These are phyloP conservation scores for Elymus sibiricus DNA, from an alignment of 176 grass and related monocot genomes.

Conservation along the genomic window DNA sequence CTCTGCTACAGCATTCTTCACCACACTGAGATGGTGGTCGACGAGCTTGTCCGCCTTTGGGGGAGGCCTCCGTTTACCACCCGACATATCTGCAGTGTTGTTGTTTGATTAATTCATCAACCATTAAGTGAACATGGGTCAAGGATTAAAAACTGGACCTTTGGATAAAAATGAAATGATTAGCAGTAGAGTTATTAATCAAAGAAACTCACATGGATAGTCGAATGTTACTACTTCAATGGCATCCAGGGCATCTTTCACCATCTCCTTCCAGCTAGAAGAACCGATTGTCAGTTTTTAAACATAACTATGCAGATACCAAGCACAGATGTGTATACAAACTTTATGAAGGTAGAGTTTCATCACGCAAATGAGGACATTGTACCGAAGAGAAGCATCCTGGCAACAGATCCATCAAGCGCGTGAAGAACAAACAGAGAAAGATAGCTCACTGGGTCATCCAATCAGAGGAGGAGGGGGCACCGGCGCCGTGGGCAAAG, in stretches of 20 bases:
- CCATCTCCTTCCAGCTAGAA: constrained; percentile 81
- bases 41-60: constrained; percentile 92
- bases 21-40: constrained; percentile 64
- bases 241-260: constrained; percentile 55
- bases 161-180: background rate
- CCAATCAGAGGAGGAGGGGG: constrained; percentile 83
- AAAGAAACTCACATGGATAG: constrained; percentile 76
- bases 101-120: background rate
- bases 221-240: constrained; percentile 79
- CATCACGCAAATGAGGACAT: background rate
- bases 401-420: background rate
- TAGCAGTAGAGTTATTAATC: background rate
- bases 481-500: constrained; percentile 76
- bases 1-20: constrained; percentile 54
- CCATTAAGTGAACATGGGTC: background rate
- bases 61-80: constrained; percentile 70
- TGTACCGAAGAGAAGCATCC: background rate
- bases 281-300: background rate
- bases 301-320: background rate
- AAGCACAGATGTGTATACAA: background rate
- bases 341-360: background rate
- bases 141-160: background rate
- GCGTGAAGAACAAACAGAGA: background rate
- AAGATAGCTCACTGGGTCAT: constrained; percentile 60
- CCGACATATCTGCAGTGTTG: constrained; percentile 62